A percentile compares a stretch with the other conserved stretches of the same genome.
Evolutionary conservation across 495 filamentous ascomycete genomes (phyloP).

Genomic region (Cercophora samala): DNA sequence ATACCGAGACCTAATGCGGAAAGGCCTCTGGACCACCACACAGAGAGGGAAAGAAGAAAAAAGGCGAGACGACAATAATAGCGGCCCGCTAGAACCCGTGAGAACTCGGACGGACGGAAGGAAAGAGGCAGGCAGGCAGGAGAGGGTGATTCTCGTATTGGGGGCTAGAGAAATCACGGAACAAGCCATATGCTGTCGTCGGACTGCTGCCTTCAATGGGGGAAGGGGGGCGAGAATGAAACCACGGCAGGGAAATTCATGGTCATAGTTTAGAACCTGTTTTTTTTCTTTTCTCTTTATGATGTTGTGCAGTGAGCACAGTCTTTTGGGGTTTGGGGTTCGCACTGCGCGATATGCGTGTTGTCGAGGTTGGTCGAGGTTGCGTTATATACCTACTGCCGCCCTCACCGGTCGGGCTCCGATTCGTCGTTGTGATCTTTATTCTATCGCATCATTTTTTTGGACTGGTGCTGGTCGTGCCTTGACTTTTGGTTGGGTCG

Average conservation of each 20-base stretch:
- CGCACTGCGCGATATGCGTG: background rate
- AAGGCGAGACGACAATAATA: background rate
- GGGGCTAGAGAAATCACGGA: background rate
- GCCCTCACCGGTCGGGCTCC: background rate
- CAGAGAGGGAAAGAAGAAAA: background rate
- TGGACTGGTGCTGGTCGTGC: no score
- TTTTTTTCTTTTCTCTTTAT: background rate
- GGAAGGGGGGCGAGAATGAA: background rate
- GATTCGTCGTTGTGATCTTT: no score
- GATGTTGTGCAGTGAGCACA: background rate
- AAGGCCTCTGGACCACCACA: background rate
- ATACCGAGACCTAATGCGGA: constrained; percentile 5
- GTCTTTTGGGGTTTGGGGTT: background rate
- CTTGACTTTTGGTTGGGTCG: no score
- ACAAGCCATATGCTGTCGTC: background rate
- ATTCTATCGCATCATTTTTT: no score
- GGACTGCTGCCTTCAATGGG: background rate
- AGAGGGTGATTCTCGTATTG: background rate
- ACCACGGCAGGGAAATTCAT: background rate
- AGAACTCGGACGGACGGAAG: background rate
- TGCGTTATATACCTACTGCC: background rate
- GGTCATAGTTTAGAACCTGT: background rate
- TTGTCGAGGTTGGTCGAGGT: background rate
- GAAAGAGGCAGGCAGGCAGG: no score
- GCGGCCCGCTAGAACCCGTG: background rate